phyloP scores from a whole-genome alignment of 345 rosid genomes.

The Angophora floribunda region DNA sequence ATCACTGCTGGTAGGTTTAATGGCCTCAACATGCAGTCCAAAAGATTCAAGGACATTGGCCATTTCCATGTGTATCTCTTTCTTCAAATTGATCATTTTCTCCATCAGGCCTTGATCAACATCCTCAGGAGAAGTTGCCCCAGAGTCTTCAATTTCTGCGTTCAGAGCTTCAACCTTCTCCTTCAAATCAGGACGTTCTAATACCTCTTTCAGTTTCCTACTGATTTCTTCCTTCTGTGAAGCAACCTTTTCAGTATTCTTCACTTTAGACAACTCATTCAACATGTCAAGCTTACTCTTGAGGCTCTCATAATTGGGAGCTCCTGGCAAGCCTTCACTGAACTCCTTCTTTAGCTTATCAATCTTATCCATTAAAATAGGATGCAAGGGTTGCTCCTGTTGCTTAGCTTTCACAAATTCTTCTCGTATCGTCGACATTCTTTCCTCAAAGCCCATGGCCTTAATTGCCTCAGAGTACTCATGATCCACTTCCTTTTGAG shows the following conservation, averaged over 20 bases:
- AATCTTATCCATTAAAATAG: slow-evolving; percentile 45
- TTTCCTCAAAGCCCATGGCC: slow-evolving; percentile 49
- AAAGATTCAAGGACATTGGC: slow-evolving; percentile 31
- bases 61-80: slow-evolving; percentile 50
- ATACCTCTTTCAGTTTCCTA: slow-evolving; percentile 47
- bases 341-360: slow-evolving; percentile 67
- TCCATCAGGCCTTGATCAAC: slow-evolving; percentile 45
- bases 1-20: slow-evolving; percentile 21
- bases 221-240: slow-evolving; percentile 38
- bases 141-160: slow-evolving; percentile 35
- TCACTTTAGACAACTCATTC: slow-evolving; percentile 53
- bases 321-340: slow-evolving; percentile 28
- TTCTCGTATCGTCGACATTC: slow-evolving; percentile 28
- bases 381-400: slow-evolving; percentile 50
- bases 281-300: slow-evolving; percentile 66
- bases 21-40: slow-evolving; percentile 45
- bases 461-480: slow-evolving; percentile 61
- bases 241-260: slow-evolving; percentile 27
- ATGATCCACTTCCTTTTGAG: slow-evolving; percentile 63
- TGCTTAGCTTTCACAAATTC: slow-evolving; percentile 43
- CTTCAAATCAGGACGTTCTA: slow-evolving; percentile 43
- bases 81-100: slow-evolving; percentile 29
- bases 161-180: slow-evolving; percentile 55
- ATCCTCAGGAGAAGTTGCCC: slow-evolving; percentile 43
- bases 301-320: slow-evolving; percentile 57